Percentiles rank a stretch among this genome's conserved stretches.
phyloP scores from a whole-genome alignment of 2,329 filamentous ascomycete genomes.

The Trichophyton equinum region DNA sequence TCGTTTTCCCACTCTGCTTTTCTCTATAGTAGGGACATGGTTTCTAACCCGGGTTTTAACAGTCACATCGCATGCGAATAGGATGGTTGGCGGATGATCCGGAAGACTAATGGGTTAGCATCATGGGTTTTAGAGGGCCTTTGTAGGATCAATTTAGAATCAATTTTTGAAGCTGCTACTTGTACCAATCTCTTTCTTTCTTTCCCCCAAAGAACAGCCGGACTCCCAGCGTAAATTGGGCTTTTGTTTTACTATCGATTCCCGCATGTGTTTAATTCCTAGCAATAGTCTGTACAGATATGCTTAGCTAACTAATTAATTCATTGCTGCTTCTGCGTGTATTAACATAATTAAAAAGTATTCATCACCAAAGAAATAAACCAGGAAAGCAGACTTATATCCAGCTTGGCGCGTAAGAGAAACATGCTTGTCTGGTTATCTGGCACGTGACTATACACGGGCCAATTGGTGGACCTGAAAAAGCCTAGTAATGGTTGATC shows the following conservation, averaged over 20 bases:
- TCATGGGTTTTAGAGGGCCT: not conserved
- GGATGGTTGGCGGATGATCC: slow-evolving; percentile 58
- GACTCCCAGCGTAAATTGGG: not conserved
- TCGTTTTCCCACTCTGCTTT: not conserved
- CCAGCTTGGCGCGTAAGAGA: not conserved
- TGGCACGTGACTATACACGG: too few relatives aligned
- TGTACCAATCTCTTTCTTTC: not conserved
- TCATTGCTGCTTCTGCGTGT: not conserved
- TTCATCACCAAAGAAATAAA: not conserved
- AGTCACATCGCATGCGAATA: slow-evolving; percentile 69
- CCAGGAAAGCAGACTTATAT: not conserved
- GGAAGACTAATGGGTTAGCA: slow-evolving; percentile 28
- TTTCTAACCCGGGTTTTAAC: slow-evolving; percentile 12
- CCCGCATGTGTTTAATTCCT: not conserved
- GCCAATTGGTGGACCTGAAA: too few relatives aligned
- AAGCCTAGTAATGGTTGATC: too few relatives aligned
- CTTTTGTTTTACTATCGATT: not conserved
- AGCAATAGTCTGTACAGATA: not conserved
- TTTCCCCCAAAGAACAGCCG: not conserved
- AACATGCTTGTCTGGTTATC: not conserved
- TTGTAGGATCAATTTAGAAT: slow-evolving; percentile 5
- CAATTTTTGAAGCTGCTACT: slow-evolving; percentile 2
- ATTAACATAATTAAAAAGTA: not conserved
- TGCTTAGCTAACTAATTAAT: not conserved
- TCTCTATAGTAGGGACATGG: slow-evolving; percentile 6